Conservation (phyloP, 148 eudicot genomes). For the Persicaria maculosa region DNA sequence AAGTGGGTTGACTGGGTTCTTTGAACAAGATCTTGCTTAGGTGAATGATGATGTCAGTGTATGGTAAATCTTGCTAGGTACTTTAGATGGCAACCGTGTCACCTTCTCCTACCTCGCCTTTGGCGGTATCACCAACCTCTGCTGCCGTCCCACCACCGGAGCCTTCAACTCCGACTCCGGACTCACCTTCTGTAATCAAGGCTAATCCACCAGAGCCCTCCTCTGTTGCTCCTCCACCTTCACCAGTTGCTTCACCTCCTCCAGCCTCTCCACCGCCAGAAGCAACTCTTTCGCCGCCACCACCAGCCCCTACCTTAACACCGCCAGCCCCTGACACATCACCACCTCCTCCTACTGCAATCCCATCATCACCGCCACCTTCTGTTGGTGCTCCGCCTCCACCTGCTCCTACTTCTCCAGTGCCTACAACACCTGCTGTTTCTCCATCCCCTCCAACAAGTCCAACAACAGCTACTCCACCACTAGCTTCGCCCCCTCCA, state of each 20-base stretch:
- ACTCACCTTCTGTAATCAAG: not conserved
- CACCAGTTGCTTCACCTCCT: conserved; percentile 24
- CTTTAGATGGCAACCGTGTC: conserved; percentile 17
- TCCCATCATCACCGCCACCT: conserved; percentile 13
- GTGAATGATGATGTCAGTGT: conserved; percentile 9
- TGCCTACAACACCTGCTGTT: conserved; percentile 20
- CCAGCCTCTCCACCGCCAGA: conserved; percentile 23
- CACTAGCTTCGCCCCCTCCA: conserved; percentile 15
- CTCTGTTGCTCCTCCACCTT: not conserved
- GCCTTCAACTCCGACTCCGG: not conserved
- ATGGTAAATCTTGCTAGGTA: conserved; percentile 23
- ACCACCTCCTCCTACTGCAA: not conserved
- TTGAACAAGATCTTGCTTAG: no score
- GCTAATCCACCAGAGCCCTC: conserved; percentile 10
- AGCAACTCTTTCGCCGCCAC: not conserved
- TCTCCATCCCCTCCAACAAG: conserved; percentile 30
- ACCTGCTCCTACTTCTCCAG: conserved; percentile 21
- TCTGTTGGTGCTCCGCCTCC: not conserved
- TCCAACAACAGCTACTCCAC: conserved; percentile 20
- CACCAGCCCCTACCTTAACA: not conserved
- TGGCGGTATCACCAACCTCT: not conserved
- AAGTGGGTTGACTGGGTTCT: no score
- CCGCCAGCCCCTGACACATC: not conserved
- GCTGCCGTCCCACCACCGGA: not conserved
- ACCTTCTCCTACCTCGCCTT: conserved; percentile 28